Evolutionary conservation across 2,329 filamentous ascomycete species (phyloP), one percentile per base, ranked within the genome.

Genomic region (Dothideomycetes sp.): DNA sequence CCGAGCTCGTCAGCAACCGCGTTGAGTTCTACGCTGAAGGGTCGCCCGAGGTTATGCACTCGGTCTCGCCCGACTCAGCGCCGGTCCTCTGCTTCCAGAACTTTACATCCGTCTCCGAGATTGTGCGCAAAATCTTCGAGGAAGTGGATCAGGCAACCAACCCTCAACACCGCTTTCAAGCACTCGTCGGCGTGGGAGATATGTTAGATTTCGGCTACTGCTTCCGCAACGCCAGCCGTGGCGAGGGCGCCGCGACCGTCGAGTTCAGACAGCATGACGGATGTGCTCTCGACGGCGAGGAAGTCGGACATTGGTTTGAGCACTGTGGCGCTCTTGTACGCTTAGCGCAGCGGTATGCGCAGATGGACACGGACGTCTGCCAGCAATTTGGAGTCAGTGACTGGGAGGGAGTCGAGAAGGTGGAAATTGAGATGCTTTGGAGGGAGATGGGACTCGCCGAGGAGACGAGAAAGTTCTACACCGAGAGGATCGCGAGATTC

Each of bases 221-320:
- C 19, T 32, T 27, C 16, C 37, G 44, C 15, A 31, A 43, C 19
- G n/a, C 34, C 24, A 38, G 34, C 5, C 36, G 36, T 2, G 18
- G 27, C 27, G 30, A 41, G 24, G 33, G 33, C 5, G 39, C 45
- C 4, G 35, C 37, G 11, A 49, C 47, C 2, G 34, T 49, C 11
- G 47, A 47, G 37, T 49, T 49, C 34, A 24, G 47, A 10, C 47
- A 49, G 36, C 43, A 46, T 29, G 38, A 44, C 9, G 47, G 38
- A 4, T n/a, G n/a, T n/a, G 41, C 34, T 11, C 22, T 46, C 12
- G 36, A 46, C 14, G 19, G 35, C 11, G 11, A 31, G 4, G 45
- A 46, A 11, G 40, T 47, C 16, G 15, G 29, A 3, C 32, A 38
- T 7, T 49, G 47, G 47, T 34, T 42, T 18, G 24, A 15, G 17